Conservation (phyloP, 345 rosid species). For the Eucalyptus virginea region DNA sequence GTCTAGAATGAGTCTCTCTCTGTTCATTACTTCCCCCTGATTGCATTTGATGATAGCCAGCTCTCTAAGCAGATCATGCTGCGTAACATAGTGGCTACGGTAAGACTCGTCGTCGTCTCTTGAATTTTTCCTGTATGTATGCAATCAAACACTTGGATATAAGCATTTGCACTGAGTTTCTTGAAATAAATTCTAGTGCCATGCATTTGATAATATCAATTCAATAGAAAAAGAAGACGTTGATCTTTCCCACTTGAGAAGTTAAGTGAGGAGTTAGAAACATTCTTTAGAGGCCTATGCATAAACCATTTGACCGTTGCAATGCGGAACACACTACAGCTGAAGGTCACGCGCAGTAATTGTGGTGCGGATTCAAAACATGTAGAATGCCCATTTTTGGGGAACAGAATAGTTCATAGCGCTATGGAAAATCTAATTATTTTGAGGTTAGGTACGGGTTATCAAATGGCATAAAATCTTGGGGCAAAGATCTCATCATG, state of each 20-base stretch:
- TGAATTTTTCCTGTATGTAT: slow-evolving; percentile 14
- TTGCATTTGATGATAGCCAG: slow-evolving; percentile 15
- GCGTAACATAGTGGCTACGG: slow-evolving; percentile 18
- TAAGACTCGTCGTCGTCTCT: slow-evolving; percentile 3
- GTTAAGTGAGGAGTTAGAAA: neutral
- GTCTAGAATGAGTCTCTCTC: slow-evolving; percentile 22
- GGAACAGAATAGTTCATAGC: neutral
- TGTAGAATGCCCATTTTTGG: neutral
- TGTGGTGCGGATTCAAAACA: neutral
- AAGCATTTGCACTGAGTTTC: neutral
- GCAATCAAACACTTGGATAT: neutral
- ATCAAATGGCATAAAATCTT: neutral
- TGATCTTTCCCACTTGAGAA: neutral
- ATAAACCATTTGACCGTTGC: neutral
- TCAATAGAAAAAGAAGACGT: neutral
- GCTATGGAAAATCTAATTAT: too few species aligned
- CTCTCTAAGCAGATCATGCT: slow-evolving; percentile 39
- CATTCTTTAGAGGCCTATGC: neutral
- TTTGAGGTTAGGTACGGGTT: too few species aligned
- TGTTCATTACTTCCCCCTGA: neutral
- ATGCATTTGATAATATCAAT: neutral
- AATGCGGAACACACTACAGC: neutral
- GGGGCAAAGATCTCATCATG: neutral
- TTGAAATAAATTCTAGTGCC: neutral
- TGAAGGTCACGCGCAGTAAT: neutral